phyloP scores from a whole-genome alignment of 2,329 filamentous ascomycete species.

The Cladorrhinum sp. region DNA sequence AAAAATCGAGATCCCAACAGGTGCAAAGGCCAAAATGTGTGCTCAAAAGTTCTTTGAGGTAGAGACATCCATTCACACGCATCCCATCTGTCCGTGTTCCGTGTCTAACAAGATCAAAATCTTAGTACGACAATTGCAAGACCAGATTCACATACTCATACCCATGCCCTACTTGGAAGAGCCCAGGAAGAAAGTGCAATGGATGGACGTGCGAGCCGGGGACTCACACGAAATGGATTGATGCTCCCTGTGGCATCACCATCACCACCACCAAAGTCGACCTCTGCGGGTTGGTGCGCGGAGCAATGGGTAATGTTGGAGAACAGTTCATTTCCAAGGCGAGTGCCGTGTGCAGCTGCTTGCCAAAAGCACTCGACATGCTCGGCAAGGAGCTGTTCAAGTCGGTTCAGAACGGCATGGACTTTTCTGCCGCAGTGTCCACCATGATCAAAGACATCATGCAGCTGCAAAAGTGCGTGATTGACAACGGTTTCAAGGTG shows the following conservation, averaged over 20 bases:
- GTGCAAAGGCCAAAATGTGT: not conserved
- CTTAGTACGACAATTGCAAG: not conserved
- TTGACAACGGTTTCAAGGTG: not conserved
- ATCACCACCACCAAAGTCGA: not conserved
- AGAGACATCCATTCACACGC: no score
- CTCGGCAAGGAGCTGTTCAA: not conserved
- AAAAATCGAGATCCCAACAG: not conserved
- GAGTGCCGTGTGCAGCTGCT: not conserved
- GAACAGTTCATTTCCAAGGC: not conserved
- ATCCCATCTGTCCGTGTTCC: no score
- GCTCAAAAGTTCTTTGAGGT: not conserved
- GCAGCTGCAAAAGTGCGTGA: not conserved
- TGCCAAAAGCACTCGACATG: not conserved
- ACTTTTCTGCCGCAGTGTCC: not conserved
- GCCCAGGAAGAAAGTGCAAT: not conserved
- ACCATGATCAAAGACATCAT: not conserved
- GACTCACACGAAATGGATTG: not conserved
- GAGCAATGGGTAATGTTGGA: not conserved
- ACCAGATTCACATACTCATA: not conserved
- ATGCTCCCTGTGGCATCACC: not conserved
- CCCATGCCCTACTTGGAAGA: not conserved
- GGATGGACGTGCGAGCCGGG: not conserved
- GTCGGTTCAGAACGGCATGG: not conserved
- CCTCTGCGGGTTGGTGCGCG: not conserved
- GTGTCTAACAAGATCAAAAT: not conserved